Evolutionary conservation across 2,329 filamentous ascomycete genomes (phyloP).

Genomic region (Chaetomium sp.): DNA sequence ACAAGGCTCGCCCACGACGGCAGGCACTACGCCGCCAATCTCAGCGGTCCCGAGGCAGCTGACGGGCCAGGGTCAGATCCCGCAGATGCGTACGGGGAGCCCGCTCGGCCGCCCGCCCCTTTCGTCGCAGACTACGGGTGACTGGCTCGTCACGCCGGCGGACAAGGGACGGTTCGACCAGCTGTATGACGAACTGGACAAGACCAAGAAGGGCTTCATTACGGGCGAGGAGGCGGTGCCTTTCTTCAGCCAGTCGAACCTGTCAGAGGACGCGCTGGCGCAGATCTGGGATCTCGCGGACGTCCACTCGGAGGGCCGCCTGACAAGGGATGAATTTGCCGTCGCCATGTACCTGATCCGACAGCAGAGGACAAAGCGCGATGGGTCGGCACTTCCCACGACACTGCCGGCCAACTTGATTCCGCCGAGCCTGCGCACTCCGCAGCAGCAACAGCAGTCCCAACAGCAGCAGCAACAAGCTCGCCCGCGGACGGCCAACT

Average conservation of each 20-base stretch:
- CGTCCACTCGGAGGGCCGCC: slow-evolving; percentile 79
- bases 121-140: slow-evolving; percentile 41
- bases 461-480: slow-evolving; percentile 27
- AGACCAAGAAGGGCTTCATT: slow-evolving; percentile 71
- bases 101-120: slow-evolving; percentile 48
- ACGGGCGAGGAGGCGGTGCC: slow-evolving; percentile 90
- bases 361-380: slow-evolving; percentile 71
- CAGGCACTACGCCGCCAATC: slow-evolving; percentile 42
- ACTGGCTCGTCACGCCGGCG: slow-evolving; percentile 76
- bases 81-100: slow-evolving; percentile 56
- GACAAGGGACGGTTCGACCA: slow-evolving; percentile 87
- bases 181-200: slow-evolving; percentile 80
- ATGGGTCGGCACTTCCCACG: slow-evolving; percentile 58
- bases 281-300: slow-evolving; percentile 97
- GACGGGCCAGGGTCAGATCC: slow-evolving; percentile 53
- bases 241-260: slow-evolving; percentile 87
- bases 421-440: slow-evolving; percentile 75
- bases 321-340: slow-evolving; percentile 86
- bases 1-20: slow-evolving; percentile 45
- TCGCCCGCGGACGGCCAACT: slow-evolving; percentile 40
- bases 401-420: slow-evolving; percentile 75
- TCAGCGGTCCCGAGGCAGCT: slow-evolving; percentile 76
- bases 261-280: slow-evolving; percentile 82
- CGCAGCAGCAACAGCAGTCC: no score
- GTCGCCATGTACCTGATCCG: slow-evolving; percentile 97